phyloP scores from a whole-genome alignment of 108 stramenopile species.

The Cyclotella baltica region DNA sequence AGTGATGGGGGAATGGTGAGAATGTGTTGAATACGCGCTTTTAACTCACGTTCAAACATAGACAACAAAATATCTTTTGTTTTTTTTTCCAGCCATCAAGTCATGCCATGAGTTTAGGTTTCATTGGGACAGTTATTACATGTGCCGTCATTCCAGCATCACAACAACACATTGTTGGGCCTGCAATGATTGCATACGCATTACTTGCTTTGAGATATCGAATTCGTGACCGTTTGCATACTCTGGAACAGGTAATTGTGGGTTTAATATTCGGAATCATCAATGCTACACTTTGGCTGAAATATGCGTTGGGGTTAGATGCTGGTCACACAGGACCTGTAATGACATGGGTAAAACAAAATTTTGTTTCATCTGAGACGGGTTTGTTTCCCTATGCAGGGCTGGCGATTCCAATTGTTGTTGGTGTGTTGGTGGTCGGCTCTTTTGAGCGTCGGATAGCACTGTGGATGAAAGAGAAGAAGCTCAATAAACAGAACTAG shows the following conservation, averaged over 20 bases:
- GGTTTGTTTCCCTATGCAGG: slow-evolving; percentile 62
- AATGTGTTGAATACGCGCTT: too few species aligned
- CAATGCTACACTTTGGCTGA: slow-evolving; percentile 73
- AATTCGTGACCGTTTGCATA: slow-evolving; percentile 69
- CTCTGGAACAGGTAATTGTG: slow-evolving; percentile 72
- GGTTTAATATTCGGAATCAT: slow-evolving; percentile 63
- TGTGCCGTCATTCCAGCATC: slow-evolving; percentile 7
- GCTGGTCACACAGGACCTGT: slow-evolving; percentile 32
- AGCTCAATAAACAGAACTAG: background rate
- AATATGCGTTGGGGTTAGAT: slow-evolving; percentile 38
- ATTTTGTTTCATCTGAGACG: slow-evolving; percentile 58
- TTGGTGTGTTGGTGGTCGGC: slow-evolving; percentile 77
- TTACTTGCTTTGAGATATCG: slow-evolving; percentile 74
- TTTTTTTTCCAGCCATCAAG: slow-evolving; percentile 67
- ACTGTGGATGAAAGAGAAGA: slow-evolving; percentile 32
- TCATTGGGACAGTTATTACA: slow-evolving; percentile 65
- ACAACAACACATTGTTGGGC: slow-evolving; percentile 12
- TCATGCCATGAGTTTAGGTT: slow-evolving; percentile 90
- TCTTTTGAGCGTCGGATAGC: slow-evolving; percentile 77
- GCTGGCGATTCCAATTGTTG: slow-evolving; percentile 67
- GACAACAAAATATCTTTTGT: too few species aligned
- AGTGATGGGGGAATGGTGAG: slow-evolving; percentile 70
- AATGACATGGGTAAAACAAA: slow-evolving; percentile 25
- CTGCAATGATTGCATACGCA: slow-evolving; percentile 54
- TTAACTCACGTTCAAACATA: too few species aligned